Base-by-base conservation (phyloP, 106 monocot genomes). In the Allium sativum region DNA sequence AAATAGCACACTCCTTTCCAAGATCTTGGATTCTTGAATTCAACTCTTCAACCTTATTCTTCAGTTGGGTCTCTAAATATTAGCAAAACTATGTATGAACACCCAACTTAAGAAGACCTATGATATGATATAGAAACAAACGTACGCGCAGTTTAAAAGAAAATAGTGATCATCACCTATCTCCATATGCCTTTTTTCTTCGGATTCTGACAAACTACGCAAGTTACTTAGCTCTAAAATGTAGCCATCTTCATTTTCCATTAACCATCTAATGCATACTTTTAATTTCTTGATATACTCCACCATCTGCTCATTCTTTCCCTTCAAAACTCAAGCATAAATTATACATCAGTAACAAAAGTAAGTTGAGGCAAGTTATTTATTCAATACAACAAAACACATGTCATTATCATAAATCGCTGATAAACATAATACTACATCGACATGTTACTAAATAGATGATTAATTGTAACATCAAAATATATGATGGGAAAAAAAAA, bases 221-320 rank as follows among this genome's bases (percentile, higher is more conserved):
- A 85, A 72, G 61, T 79, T 77, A 42, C 82, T 82, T 40, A 69
- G 65, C 63, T 88, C 93, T 0, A 47, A 58, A 11, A 71, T 40
- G 53, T 84, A 70, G 13, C 75, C 76, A 66, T 94, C 90, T 65
- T 86, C 83, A 1, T 72, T 66, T 3, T 84, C 84, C 65, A 69
- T 67, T 22, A 67, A 77, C 95, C 90, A 95, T 48, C 59, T 77
- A 18, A 87, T 74, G 58, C 95, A 95, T 13, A 48, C 53, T 65
- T 81, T 86, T 9, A 90, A 71, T 68, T 82, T 95, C 67, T 82
- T 87, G 12, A 95, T 95, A 65, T 79, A 84, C 59, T 95, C 84
- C 41, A 76, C 74, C 81, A 81, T 81, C 63, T 81, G 86, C 56
- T 90, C 81, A 17, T 52, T 69, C 52, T 73, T 90, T 6, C 79